Base-by-base conservation (phyloP, 495 filamentous ascomycete species). In the Parathielavia appendiculata region DNA sequence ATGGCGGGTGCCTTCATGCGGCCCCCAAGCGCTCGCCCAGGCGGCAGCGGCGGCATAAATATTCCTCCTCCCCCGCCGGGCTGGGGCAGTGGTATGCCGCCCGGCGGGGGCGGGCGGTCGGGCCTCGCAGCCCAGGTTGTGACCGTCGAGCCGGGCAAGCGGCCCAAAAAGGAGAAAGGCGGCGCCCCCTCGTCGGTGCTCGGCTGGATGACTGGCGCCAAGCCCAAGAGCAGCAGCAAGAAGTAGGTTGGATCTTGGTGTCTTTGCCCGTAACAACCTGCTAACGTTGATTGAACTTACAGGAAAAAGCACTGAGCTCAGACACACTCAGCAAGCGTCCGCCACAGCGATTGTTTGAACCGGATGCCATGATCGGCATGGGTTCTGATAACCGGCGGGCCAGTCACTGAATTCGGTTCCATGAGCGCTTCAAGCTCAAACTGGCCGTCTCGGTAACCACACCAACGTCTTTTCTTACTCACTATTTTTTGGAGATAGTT, bases 181-280 rank as follows among this genome's bases (percentile, higher is more conserved):
- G 8, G 1, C 19, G 45, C 16, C 1, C 23, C 45, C 14, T 40
- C 45, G 54, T 38, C 30, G 4, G 51, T 79, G 50, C 64, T 75
- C 17, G 67, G 65, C 11, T 78, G 73, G 68, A 69, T 78, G 66
- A 66, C 69, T 20, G 72, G 65, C 12, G 68, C 63, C 19, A 72
- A 73, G 61, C 34, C 57, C 41, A 72, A 64, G 54, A 39, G 14
- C 20, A 61, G 55, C 40, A 52, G 63, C 47, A 73, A 71, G 58
- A 73, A 71, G 70, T 73, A 61, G 43, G 70, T 68, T 45, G 55
- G 39, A 6, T 30, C 26, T 30, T 30, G 26, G 26, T 30, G 26
- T 30, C 26, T 30, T 30, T 30, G 3, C 26, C 6, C 26, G 26
- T 30, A 2, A 30, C 26, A 6, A 30, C 6, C 2, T 30, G 26